Base-by-base conservation (phyloP, 108 stramenopile species). In the Discostella pseudostelligera region DNA sequence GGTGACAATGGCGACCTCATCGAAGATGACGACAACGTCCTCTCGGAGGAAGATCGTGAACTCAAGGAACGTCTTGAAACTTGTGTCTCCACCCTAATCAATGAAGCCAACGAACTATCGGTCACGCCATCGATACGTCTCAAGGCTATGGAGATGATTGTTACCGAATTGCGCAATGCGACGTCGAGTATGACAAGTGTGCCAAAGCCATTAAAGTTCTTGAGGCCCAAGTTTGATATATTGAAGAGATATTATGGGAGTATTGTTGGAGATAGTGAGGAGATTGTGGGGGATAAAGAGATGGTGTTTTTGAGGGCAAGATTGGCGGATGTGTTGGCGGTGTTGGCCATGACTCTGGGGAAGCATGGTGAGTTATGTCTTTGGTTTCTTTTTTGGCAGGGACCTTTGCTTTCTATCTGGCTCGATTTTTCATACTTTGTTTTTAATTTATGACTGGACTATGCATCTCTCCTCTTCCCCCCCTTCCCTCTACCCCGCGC, bases 131-230 rank as follows among this genome's bases (percentile, higher is more conserved):
- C 76, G 2, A 73, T 90, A 61, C 86, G 93, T 21, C 69, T 82
- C 20, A 90, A 85, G 66, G 96, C 96, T 3, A 57, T 98, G 54
- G 92, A 92, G 54, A 82, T 94, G 55, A 89, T 98, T 65, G 86
- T 96, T 19, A 83, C 78, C 28, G 96, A 97, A 70, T 83, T 98
- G 42, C 79, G 92, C 24, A 81, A 78, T 16, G 87, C 97, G 2
- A 99, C 99, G 43, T 78, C 89, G 0, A 92, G 89, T 67, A 99
- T 99, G 99, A 99, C 99, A 10, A 84, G 87, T 42, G 99, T 98
- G 44, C 99, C 99, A 22, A 98, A 98, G 81, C 99, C 99, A 1
- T 85, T 99, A 60, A 99, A 99, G 85, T 99, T 98, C 70, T 73
- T 99, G 63, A 78, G 96, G 21, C 97, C 97, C 16, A 88, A 96